A percentile compares a stretch with the other conserved stretches of the same genome.
Evolutionary conservation across 2,329 filamentous ascomycete genomes (phyloP).

Genomic region (Talaromyces amestolkiae): DNA sequence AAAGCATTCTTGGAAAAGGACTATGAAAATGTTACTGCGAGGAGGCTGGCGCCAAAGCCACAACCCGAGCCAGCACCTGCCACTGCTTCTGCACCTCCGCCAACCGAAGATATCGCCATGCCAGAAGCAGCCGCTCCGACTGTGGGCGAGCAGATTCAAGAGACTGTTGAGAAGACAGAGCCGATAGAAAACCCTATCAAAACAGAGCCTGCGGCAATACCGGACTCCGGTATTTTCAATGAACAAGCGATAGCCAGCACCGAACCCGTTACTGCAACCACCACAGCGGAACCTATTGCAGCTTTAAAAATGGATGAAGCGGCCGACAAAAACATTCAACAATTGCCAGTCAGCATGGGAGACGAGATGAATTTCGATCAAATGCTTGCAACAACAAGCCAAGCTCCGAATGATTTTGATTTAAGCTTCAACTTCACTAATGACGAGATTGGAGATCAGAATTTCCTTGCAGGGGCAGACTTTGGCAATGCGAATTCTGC

Average conservation of each 20-base stretch:
- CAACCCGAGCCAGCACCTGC: neutral
- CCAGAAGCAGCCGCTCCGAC: conserved; percentile 24
- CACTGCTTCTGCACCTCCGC: conserved; percentile 7
- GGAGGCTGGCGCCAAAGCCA: conserved; percentile 26
- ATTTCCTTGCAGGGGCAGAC: conserved; percentile 36
- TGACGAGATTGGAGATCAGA: conserved; percentile 38
- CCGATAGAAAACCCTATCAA: conserved; percentile 14
- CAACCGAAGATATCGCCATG: conserved; percentile 33
- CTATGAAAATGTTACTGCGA: conserved; percentile 38
- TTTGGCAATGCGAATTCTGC: conserved; percentile 26
- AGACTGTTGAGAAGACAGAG: conserved; percentile 23
- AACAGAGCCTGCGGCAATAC: conserved; percentile 15
- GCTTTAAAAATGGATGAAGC: conserved; percentile 26
- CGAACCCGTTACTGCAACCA: conserved; percentile 11
- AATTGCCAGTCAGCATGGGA: conserved; percentile 25
- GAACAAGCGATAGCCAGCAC: conserved; percentile 11
- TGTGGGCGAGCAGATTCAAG: conserved; percentile 21
- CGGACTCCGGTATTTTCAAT: conserved; percentile 1
- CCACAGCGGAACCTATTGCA: conserved; percentile 24
- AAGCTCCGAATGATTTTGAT: conserved; percentile 36
- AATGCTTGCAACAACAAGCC: conserved; percentile 36
- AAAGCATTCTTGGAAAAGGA: conserved; percentile 45
- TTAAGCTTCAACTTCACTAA: conserved; percentile 43
- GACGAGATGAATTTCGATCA: conserved; percentile 44
- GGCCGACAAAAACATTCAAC: conserved; percentile 24